Base-by-base conservation (phyloP, 2,329 filamentous ascomycete genomes). In the Chaetomiaceae sp. region DNA sequence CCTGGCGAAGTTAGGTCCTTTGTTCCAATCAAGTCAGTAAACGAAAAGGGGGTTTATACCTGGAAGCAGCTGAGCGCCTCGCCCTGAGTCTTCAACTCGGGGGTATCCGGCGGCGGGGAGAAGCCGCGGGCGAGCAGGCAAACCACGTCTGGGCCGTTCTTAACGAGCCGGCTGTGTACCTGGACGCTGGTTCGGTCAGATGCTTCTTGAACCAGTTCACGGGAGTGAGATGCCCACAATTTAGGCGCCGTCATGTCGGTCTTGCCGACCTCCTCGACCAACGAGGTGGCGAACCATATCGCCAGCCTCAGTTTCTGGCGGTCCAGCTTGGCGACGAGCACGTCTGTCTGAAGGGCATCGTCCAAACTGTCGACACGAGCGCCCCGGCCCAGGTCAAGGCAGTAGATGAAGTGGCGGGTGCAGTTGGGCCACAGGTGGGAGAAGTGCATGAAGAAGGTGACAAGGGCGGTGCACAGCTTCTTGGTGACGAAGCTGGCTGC, bases 401-500 rank as follows among this genome's bases (percentile, higher is more conserved):
- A 87, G 51, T 79, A 73, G 36, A 83, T 63, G n/a, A 89, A 70
- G 63, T 87, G 84, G 34, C 75, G 76, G 31, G 90, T 68, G 57
- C 84, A 88, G 47, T 72, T 72, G n/a, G 75, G 73, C 87, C 88
- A 92, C 6, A 80, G 72, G 11, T 77, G 71, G 11, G 87, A 81
- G 57, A 88, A 87, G 54, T 85, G 85, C 29, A 89, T 75, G 64
- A 88, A 91, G 65, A 86, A 90, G 19, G 86, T 86, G 15, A 87
- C 85, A 6, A 92, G 71, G 6, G 87, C 87, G n/a, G 87, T 86
- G 59, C 86, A 88, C 22, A 92, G 75, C 70, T 94, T 94, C 61
- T 83, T 82, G 19, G 82, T 75, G 6, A 90, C 86, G 49, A 90
- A 75, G 3, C 77, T 72, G 3, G 80, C 78, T 5, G 77, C 77